A percentile compares a stretch with the other conserved stretches of the same genome.
Conservation (phyloP, 2,329 filamentous ascomycete species). For the Arthrocladium fulminans region DNA sequence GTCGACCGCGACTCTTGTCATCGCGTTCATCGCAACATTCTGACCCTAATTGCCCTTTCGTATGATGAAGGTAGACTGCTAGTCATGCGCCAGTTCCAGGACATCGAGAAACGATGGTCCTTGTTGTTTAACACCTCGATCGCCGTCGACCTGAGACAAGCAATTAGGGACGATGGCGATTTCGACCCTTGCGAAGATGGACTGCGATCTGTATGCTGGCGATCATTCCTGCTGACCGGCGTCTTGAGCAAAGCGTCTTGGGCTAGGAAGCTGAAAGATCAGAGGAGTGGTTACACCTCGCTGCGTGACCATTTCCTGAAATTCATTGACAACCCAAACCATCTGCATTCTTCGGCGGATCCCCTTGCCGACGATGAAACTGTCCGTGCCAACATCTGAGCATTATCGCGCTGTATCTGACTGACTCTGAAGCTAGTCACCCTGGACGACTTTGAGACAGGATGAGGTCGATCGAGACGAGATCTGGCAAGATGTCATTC, state of each 20-base stretch:
- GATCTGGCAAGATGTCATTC: constrained; percentile 87
- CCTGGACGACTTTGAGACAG: constrained; percentile 76
- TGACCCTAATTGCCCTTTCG: neutral
- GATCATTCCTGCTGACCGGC: constrained; percentile 68
- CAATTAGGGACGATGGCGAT: constrained; percentile 52
- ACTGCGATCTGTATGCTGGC: constrained; percentile 79
- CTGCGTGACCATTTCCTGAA: constrained; percentile 66
- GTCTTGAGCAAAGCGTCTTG: constrained; percentile 57
- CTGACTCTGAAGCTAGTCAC: constrained; percentile 59
- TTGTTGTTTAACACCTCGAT: constrained; percentile 50
- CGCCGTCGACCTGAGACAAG: constrained; percentile 54
- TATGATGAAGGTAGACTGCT: neutral
- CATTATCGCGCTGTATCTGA: constrained; percentile 19
- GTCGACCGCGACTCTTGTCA: neutral
- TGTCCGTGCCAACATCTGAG: constrained; percentile 38
- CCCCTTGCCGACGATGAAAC: constrained; percentile 75
- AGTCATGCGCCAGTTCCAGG: constrained; percentile 48
- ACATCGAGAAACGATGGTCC: constrained; percentile 60
- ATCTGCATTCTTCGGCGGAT: constrained; percentile 65
- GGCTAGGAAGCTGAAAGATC: constrained; percentile 57
- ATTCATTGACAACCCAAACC: constrained; percentile 75
- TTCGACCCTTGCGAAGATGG: constrained; percentile 60
- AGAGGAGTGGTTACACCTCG: constrained; percentile 64
- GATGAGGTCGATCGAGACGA: constrained; percentile 79
- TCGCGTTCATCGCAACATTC: neutral